Percentiles rank a stretch among this genome's conserved stretches.
phyloP scores from a whole-genome alignment of 2,329 filamentous ascomycete species.

The Akanthomyces lecanii region DNA sequence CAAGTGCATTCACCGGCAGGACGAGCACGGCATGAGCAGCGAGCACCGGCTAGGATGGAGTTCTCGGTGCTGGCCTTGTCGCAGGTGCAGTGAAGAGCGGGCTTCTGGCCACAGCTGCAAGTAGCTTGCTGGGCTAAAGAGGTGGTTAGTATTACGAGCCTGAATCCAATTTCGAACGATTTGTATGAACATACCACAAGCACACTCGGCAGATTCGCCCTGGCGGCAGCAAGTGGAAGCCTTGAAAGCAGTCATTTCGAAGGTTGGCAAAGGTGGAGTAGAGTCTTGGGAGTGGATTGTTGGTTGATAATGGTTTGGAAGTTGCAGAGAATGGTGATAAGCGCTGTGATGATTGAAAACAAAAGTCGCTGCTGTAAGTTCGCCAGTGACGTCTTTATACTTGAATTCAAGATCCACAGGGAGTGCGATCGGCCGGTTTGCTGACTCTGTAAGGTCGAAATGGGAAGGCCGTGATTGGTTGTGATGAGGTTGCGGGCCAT shows the following conservation, averaged over 20 bases:
- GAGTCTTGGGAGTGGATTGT: not conserved
- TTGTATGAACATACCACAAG: slow-evolving; percentile 48
- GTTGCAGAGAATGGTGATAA: not conserved
- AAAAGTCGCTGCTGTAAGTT: not conserved
- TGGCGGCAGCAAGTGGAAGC: slow-evolving; percentile 55
- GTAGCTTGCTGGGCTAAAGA: slow-evolving; percentile 56
- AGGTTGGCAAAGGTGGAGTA: not conserved
- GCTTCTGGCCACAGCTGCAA: slow-evolving; percentile 87
- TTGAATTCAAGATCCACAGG: slow-evolving; percentile 8
- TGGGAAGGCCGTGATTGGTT: slow-evolving; percentile 7
- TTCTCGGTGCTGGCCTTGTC: slow-evolving; percentile 75
- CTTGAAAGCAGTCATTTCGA: slow-evolving; percentile 24
- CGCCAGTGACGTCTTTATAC: slow-evolving; percentile 17
- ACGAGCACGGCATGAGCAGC: slow-evolving; percentile 80
- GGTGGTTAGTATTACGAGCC: not conserved
- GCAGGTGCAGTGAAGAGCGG: slow-evolving; percentile 82
- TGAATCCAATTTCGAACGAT: not conserved
- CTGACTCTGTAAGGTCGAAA: slow-evolving; percentile 3
- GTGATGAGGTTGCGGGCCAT: not conserved
- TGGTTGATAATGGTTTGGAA: not conserved
- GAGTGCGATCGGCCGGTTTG: not conserved
- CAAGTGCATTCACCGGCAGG: slow-evolving; percentile 80
- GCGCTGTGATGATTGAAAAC: not conserved
- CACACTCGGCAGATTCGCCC: slow-evolving; percentile 44
- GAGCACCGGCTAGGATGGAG: slow-evolving; percentile 56